Evolutionary conservation across 805 yeast genomes (phyloP).

Genomic region (Myxozyma monticola): DNA sequence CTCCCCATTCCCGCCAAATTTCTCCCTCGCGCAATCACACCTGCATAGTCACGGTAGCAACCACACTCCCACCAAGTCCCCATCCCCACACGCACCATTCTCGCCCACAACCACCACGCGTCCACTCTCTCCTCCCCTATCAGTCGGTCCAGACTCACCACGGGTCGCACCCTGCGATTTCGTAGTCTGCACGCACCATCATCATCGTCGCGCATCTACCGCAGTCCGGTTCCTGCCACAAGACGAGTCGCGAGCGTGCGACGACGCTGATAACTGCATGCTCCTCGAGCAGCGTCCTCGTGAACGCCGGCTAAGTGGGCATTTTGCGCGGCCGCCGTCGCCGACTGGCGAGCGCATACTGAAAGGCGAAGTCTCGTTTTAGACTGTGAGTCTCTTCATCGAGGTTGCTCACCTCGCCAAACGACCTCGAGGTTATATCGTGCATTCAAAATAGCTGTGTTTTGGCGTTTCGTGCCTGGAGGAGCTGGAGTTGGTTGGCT

Average conservation of each 20-base stretch:
- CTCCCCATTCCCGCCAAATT: constrained; percentile 5
- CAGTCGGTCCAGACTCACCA: constrained; percentile 4
- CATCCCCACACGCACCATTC: not conserved
- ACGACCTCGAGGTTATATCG: no score
- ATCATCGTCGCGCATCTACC: constrained; percentile 35
- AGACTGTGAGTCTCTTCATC: not conserved
- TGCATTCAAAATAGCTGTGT: no score
- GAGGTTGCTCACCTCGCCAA: no score
- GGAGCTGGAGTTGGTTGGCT: no score
- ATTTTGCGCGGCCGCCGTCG: constrained; percentile 37
- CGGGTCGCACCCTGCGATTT: not conserved
- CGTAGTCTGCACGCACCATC: constrained; percentile 33
- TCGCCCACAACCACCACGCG: not conserved
- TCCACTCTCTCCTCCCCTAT: not conserved
- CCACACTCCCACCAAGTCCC: not conserved
- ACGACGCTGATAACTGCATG: constrained; percentile 1
- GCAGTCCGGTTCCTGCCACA: constrained; percentile 35
- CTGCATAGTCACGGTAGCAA: no score
- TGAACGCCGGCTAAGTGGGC: constrained; percentile 19
- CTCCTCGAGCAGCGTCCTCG: constrained; percentile 12
- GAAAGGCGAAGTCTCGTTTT: constrained; percentile 38
- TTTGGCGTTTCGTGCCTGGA: no score
- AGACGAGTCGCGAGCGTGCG: constrained; percentile 18
- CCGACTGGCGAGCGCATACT: constrained; percentile 40
- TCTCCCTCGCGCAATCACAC: not conserved